Evolutionary conservation across 2,329 filamentous ascomycete genomes (phyloP), one percentile per base, ranked within the genome.

Genomic region (Hysterium pulicare): DNA sequence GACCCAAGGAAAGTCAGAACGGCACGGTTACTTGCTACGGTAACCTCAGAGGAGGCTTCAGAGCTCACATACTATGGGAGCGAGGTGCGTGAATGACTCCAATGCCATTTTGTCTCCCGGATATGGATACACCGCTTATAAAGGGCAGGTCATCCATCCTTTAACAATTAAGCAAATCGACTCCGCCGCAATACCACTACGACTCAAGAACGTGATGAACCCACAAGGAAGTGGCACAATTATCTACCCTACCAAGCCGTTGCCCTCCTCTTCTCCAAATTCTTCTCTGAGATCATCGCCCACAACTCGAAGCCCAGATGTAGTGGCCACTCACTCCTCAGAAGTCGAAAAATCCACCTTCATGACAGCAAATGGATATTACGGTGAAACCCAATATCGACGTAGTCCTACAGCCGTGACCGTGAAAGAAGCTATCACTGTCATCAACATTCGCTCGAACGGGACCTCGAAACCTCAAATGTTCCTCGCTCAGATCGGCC

Each of bases 371-470:
- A 40, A 50, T 20, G 42, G 45, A 13, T 48, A 47, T 40, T 44
- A 45, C 37, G 41, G 47, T 13, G 37, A 40, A 10, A 17, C 33
- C 11, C 39, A 47, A 19, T 41, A 40, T 34, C 35, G 43, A 4
- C 41, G 45, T 7, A 44, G 28, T 4, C 70, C 70, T 4, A 73
- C 70, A 2, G 70, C 91, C 5, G 89, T 96, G 13, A 96, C 90
- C 4, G 91, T 94, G 71, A 97, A 97, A 72, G 86, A 90, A 66
- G 84, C 87, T 61, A 95, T 96, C 63, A 84, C 89, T 34, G 87
- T 96, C 50, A 88, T 96, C 61, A 96, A 96, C 69, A 87, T 97
- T 36, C 90, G 95, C 73, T 94, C 87, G 26, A 95, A 96, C 71
- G 93, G 93, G 71, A 83, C 90, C 48, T 90, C 89, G 13, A 84